Conservation (phyloP, 2,329 filamentous ascomycete species). For the Phyllosticta citriasiana region DNA sequence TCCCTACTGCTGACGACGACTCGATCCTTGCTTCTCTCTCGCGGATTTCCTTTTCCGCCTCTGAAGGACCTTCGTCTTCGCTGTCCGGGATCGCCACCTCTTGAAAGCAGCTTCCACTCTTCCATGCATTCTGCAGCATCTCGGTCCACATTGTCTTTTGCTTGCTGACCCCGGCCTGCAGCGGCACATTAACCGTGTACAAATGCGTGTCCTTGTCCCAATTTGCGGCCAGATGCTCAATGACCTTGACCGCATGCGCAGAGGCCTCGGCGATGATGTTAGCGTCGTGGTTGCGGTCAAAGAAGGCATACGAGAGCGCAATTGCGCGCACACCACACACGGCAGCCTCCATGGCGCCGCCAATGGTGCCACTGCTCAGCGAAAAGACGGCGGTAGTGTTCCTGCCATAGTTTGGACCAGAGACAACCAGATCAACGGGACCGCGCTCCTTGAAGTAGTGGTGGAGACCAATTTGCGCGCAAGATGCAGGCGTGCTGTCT, state of each 20-base stretch:
- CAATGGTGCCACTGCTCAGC: conserved; percentile 39
- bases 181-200: conserved; percentile 86
- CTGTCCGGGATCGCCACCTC: conserved; percentile 56
- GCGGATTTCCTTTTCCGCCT: conserved; percentile 65
- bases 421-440: conserved; percentile 38
- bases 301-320: conserved; percentile 85
- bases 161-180: conserved; percentile 63
- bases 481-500: conserved; percentile 40
- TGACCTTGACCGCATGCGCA: conserved; percentile 61
- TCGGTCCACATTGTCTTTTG: conserved; percentile 71
- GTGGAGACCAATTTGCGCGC: conserved; percentile 39
- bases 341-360: conserved; percentile 40
- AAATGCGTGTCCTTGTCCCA: conserved; percentile 66
- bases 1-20: conserved; percentile 24
- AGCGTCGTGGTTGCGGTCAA: conserved; percentile 72
- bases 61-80: conserved; percentile 48
- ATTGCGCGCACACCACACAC: conserved; percentile 49
- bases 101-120: conserved; percentile 64
- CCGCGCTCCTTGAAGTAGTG: conserved; percentile 36
- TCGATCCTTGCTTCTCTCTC: conserved; percentile 47
- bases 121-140: conserved; percentile 87
- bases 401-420: conserved; percentile 41
- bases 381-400: conserved; percentile 42
- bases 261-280: conserved; percentile 70
- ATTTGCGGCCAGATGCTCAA: conserved; percentile 67